Conservation (phyloP, 2,329 filamentous ascomycete species). For the Amphichorda felina region DNA sequence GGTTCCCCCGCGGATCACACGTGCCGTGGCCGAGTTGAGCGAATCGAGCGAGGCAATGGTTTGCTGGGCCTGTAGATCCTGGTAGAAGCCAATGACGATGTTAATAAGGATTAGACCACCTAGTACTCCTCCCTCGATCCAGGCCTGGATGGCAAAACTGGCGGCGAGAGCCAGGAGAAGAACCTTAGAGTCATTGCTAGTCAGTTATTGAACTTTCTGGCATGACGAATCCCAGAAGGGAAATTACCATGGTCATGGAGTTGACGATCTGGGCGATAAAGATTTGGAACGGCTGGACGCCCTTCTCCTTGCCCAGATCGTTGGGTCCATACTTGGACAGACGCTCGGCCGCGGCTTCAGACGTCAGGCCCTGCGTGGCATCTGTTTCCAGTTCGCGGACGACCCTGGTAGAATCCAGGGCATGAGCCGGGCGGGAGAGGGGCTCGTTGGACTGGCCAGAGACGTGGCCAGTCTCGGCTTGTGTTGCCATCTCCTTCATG, state of each 20-base stretch:
- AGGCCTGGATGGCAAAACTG: constrained; percentile 35
- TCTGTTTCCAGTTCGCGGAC: constrained; percentile 40
- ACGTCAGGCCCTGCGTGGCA: constrained; percentile 39
- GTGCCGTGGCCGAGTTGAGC: constrained; percentile 20
- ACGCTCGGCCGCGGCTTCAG: constrained; percentile 35
- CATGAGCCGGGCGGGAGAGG: constrained; percentile 45
- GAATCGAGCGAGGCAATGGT: constrained; percentile 25
- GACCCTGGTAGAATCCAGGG: constrained; percentile 34
- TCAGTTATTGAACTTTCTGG: background rate
- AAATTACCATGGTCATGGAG: constrained; percentile 44
- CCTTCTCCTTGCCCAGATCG: constrained; percentile 32
- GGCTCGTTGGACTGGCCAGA: constrained; percentile 12
- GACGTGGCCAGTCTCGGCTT: background rate
- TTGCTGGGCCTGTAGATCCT: constrained; percentile 25
- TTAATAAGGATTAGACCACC: constrained; percentile 38
- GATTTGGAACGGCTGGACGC: constrained; percentile 45
- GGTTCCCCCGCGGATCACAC: constrained; percentile 20
- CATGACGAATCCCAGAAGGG: background rate
- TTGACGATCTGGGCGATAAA: constrained; percentile 44
- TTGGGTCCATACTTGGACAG: constrained; percentile 45
- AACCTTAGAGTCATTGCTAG: too few relatives aligned
- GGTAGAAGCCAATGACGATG: constrained; percentile 32
- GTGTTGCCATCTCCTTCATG: background rate
- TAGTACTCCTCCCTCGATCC: constrained; percentile 37
- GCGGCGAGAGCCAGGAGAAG: constrained; percentile 49